Evolutionary conservation across 164 flowering plant genomes (phyloP), one percentile per base, ranked within the genome.

Genomic region (Cinnamomum micranthum): DNA sequence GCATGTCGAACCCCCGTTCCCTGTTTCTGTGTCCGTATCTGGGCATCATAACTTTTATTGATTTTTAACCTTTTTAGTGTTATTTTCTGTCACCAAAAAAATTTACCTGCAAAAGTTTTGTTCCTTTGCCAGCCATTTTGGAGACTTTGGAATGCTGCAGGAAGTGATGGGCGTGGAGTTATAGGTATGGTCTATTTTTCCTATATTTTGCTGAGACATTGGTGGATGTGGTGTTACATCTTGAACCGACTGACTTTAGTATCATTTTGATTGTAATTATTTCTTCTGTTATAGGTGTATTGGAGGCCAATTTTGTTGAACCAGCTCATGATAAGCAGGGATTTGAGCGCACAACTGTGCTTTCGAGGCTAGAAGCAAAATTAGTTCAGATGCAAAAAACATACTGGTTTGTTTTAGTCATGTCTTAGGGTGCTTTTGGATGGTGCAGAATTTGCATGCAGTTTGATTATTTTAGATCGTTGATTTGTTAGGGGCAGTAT

Each of bases 251-350:
- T 58, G 50, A 55, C 74, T 58, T 24, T 27, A 20, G 65, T 25
- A 35, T 80, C 24, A 35, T 22, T 33, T 71, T 58, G 70, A 25
- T 73, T 71, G 69, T n/a, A 28, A 20, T 55, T 15, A 55, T 55
- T 65, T 22, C 25, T 74, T 28, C 47, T 68, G 7, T 9, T 68
- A 9, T 77, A 96, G 99, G 99, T 82, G 94, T 92, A 1, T 80
- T 96, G 86, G 99, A 96, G 82, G 97, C 99, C 51, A 91, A 96
- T 80, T 96, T 96, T 86, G 93, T 94, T 64, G 98, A 96, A 78
- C 99, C 99, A 71, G 99, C 99, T 74, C 99, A 96, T 84, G 98
- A 96, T 81, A 96, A 94, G 77, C 99, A 96, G 75, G 97, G 97
- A 1, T 96, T 96, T 90, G 99, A 96, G 85, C 92, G 97, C 13